phyloP scores from a whole-genome alignment of 208 protist species.

The Leishmania tropica region DNA sequence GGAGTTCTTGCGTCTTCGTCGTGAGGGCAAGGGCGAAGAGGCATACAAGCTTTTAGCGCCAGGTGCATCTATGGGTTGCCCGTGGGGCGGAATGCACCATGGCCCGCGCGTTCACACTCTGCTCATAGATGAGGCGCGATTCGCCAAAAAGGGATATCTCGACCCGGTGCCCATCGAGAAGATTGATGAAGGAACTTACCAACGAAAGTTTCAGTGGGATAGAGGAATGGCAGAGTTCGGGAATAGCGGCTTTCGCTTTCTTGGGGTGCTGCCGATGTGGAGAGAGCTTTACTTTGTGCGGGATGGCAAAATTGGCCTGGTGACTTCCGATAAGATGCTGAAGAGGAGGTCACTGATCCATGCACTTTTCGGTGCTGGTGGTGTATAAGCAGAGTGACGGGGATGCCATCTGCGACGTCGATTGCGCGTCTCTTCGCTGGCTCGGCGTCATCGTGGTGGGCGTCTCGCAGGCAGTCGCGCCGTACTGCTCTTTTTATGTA shows the following conservation, averaged over 20 bases:
- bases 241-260: slow-evolving; percentile 51
- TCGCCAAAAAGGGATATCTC: slow-evolving; percentile 82
- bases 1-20: slow-evolving; percentile 74
- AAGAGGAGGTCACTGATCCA: slow-evolving; percentile 49
- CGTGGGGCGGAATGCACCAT: slow-evolving; percentile 89
- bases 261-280: slow-evolving; percentile 69
- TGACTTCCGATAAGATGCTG: slow-evolving; percentile 73
- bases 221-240: slow-evolving; percentile 84
- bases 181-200: slow-evolving; percentile 85
- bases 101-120: slow-evolving; percentile 68
- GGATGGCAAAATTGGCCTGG: slow-evolving; percentile 73
- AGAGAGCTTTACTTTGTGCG: slow-evolving; percentile 88
- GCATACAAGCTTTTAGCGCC: slow-evolving; percentile 78
- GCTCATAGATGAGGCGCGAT: slow-evolving; percentile 68
- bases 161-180: slow-evolving; percentile 79
- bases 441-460: background rate
- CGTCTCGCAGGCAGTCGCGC: rapidly evolving
- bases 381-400: background rate
- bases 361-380: slow-evolving; percentile 20
- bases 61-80: slow-evolving; percentile 80
- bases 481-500: too few species aligned
- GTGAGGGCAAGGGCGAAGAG: slow-evolving; percentile 75
- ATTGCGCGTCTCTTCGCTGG: background rate
- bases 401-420: background rate
- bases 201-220: slow-evolving; percentile 87